phyloP scores from a whole-genome alignment of 1,284 basidiomycete species.

The Flammula alnicola region DNA sequence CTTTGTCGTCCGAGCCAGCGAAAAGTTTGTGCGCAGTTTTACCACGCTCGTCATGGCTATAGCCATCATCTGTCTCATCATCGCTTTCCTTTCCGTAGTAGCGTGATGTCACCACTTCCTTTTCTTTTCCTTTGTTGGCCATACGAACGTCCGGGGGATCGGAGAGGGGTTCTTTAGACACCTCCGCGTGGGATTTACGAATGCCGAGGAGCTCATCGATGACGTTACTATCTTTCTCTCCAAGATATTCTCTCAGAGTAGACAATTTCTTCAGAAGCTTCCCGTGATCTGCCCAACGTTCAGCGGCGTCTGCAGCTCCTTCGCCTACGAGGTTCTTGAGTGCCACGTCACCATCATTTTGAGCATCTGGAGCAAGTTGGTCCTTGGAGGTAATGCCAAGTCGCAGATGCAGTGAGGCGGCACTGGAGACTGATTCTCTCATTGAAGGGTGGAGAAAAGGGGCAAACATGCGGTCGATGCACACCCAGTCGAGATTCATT shows the following conservation, averaged over 20 bases:
- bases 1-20: constrained; percentile 35
- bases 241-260: constrained; percentile 49
- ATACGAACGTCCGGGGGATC: neutral
- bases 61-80: constrained; percentile 48
- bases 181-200: constrained; percentile 21
- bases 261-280: constrained; percentile 47
- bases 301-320: constrained; percentile 47
- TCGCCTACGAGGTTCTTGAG: constrained; percentile 65
- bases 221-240: constrained; percentile 30
- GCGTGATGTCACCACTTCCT: constrained; percentile 15
- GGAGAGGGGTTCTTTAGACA: constrained; percentile 3
- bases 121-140: constrained; percentile 27
- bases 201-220: constrained; percentile 35
- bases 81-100: constrained; percentile 36
- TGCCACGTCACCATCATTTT: constrained; percentile 49
- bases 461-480: constrained; percentile 69
- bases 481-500: constrained; percentile 70
- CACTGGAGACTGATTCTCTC: constrained; percentile 2
- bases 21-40: constrained; percentile 58
- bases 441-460: constrained; percentile 47
- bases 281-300: constrained; percentile 57
- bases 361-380: constrained; percentile 23
- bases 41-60: constrained; percentile 50
- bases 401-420: constrained; percentile 6
- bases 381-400: constrained; percentile 16